Base-by-base conservation (phyloP, 106 monocot genomes). In the Xerophyta viscosa region DNA sequence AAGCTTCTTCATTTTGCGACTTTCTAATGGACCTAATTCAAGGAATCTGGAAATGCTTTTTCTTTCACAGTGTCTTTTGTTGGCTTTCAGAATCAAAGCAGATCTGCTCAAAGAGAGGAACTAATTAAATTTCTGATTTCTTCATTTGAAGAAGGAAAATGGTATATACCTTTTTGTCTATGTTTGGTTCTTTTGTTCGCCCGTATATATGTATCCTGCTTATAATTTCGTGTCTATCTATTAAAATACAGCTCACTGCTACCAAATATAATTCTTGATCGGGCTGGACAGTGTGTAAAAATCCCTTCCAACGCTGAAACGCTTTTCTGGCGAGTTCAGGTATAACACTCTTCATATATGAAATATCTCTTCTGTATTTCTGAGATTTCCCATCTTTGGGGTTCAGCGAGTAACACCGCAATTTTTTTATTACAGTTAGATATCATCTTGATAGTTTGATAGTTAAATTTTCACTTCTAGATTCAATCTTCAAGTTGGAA, bases 281-380 rank as follows among this genome's bases (percentile, higher is more conserved):
- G 58, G 17, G 68, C 31, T 33, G 96, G 96, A 48, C 71, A 31
- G 12, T 86, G 82, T 66, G 70, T 86, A 48, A 79, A 69, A 62
- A 79, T 86, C 52, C 69, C 96, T 63, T 66, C 62, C 31, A 21
- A 43, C 50, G 77, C 71, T 48, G 86, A 98, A 27, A 60, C 60
- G 54, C 52, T 89, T 56, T 47, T 98, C n/a, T 86, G 79, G 86
- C 88, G 96, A 41, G 53, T 89, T 62, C 96, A 86, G 88, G 94
- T 88, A 44, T 14, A 14, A 44, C n/a, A 3, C 8, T n/a, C n/a
- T n/a, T 44, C 17, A 3, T 44, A 44, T 10, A 5, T 33, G 33
- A 10, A 33, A 5, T 6, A 33, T 6, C 10, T 33, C 10, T 33
- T 33, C 33, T n/a, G n/a, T n/a, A n/a, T n/a, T n/a, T n/a, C n/a